Base-by-base conservation (phyloP, 2,329 filamentous ascomycete genomes). In the Monascus ruber region DNA sequence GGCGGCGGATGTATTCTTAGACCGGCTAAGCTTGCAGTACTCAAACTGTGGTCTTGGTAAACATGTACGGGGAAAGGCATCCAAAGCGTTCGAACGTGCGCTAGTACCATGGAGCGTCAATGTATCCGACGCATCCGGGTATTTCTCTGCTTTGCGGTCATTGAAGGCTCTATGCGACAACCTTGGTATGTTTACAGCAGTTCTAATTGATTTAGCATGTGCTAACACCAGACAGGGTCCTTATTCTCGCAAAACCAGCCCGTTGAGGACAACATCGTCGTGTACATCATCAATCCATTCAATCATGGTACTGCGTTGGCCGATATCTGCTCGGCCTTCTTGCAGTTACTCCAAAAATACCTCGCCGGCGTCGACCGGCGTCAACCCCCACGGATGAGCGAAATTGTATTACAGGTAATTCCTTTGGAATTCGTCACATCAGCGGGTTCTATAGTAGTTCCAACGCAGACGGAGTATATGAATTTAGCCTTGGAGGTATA, bases 211-310 rank as follows among this genome's bases (percentile, higher is more conserved):
- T 6, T 27, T 33, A 17, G 24, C 11, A 11, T 40, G 29, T 26
- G 37, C 47, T 53, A 43, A 55, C 39, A 11, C 33, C 29, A 26
- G 24, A n/a, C 26, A 64, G 65, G 61, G 17, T 50, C 44, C 9
- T 53, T 59, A 36, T 50, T 69, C 24, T 51, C 60, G 2, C 56
- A 58, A 31, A 46, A 53, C 26, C 44, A 60, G 10, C 48, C 55
- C 8, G 54, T 46, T 27, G 54, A 52, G 6, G 56, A 64, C 9
- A 72, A 63, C 44, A 63, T 73, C 34, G 70, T 80, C 28, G 62
- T 80, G 35, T 79, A 77, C 51, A 71, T 79, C 40, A 53, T 79
- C 36, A 72, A 77, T 47, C 73, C 74, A 1, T 77, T 76, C 41
- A 52, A 60, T 4, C 58, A 62, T 35, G 57, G 65, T 24, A 60